Conservation (phyloP, 2,329 filamentous ascomycete species). For the Colletotrichum spaethianum region DNA sequence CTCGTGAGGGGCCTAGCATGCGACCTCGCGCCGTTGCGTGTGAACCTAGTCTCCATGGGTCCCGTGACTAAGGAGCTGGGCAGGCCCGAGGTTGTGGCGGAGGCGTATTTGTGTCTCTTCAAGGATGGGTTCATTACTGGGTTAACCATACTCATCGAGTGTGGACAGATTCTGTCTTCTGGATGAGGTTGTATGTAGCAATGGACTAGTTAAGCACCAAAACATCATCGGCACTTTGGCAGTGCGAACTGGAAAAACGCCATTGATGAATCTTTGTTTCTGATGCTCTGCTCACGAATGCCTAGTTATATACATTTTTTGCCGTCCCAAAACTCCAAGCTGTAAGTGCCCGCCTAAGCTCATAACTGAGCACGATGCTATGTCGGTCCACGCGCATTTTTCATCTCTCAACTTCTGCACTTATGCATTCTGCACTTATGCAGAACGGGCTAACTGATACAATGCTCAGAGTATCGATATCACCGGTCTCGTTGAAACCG, state of each 20-base stretch:
- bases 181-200: neutral
- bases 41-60: slow-evolving; percentile 27
- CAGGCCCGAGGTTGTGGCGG: slow-evolving; percentile 56
- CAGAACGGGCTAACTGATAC: neutral
- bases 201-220: neutral
- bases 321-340: neutral
- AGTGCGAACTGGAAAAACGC: no score
- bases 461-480: neutral
- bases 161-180: slow-evolving; percentile 39
- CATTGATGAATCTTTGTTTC: neutral
- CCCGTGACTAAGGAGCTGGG: slow-evolving; percentile 23
- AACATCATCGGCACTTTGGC: no score
- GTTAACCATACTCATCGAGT: slow-evolving; percentile 46
- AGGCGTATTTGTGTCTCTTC: slow-evolving; percentile 60
- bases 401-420: no score
- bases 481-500: neutral
- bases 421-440: neutral
- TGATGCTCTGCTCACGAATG: neutral
- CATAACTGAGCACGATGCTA: neutral
- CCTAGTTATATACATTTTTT: neutral
- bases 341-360: neutral
- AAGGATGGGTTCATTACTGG: slow-evolving; percentile 57
- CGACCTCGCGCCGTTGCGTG: neutral
- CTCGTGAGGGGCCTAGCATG: slow-evolving; percentile 12
- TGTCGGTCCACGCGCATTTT: neutral